Percentiles rank a stretch among this genome's conserved stretches.
These are phyloP conservation scores for Obelidium mucronatum DNA, from an alignment of 192 early-diverging fungal species.

Conservation along the genomic window DNA sequence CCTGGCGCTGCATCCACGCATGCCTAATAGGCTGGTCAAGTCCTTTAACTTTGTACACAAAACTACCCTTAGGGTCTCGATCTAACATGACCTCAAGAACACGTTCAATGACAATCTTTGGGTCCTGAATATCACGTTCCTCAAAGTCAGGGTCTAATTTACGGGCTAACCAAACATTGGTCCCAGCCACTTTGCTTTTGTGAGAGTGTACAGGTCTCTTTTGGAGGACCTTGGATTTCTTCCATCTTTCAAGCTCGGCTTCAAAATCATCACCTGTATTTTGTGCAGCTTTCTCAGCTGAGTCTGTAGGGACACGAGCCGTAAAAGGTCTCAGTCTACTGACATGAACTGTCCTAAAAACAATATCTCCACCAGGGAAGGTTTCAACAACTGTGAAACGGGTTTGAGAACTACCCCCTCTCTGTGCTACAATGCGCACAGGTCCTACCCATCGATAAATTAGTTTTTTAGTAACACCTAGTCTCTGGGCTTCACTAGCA, in stretches of 20 bases:
- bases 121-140: not conserved
- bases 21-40: not conserved
- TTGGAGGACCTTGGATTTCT: not conserved
- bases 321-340: constrained; percentile 4
- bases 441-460: constrained; percentile 9
- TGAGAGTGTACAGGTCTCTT: not conserved
- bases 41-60: not conserved
- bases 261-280: constrained; percentile 2
- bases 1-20: not conserved
- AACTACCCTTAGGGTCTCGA: not conserved
- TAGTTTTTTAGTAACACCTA: not conserved
- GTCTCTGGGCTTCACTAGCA: not conserved
- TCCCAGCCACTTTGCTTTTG: not conserved
- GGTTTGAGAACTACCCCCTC: not conserved
- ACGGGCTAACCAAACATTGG: not conserved
- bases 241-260: not conserved
- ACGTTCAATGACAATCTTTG: not conserved
- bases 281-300: not conserved
- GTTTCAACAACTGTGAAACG: not conserved
- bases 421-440: not conserved
- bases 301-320: not conserved
- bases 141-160: not conserved
- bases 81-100: not conserved
- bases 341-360: not conserved
- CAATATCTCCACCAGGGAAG: too few relatives aligned